Percentiles rank a stretch among this genome's conserved stretches.
Conservation (phyloP, 768 basidiomycete genomes). For the Leccinellum rugosiceps region DNA sequence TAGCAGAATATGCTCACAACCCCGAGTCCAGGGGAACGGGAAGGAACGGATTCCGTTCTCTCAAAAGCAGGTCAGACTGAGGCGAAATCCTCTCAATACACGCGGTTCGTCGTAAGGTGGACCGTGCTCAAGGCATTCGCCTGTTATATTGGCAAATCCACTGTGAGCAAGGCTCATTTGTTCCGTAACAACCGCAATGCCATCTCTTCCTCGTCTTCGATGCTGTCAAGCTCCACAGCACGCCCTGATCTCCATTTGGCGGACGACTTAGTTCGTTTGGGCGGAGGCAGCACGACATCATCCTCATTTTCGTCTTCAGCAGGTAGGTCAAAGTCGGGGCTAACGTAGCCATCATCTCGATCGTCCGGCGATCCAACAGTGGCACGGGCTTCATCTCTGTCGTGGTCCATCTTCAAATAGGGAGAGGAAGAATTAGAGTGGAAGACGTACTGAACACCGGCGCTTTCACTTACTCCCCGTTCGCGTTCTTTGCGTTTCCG, state of each 20-base stretch:
- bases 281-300: slow-evolving; percentile 24
- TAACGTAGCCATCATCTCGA: slow-evolving; percentile 69
- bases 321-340: slow-evolving; percentile 63
- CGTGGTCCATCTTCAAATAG: slow-evolving; percentile 21
- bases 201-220: slow-evolving; percentile 60
- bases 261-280: slow-evolving; percentile 32
- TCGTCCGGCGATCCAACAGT: slow-evolving; percentile 37
- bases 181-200: slow-evolving; percentile 57
- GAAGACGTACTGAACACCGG: neutral
- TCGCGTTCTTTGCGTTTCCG: slow-evolving; percentile 84
- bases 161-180: slow-evolving; percentile 17
- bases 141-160: neutral
- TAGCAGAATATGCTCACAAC: slow-evolving; percentile 13
- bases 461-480: slow-evolving; percentile 28
- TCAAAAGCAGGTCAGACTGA: neutral
- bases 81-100: slow-evolving; percentile 6
- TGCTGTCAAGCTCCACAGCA: slow-evolving; percentile 22
- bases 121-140: neutral
- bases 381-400: slow-evolving; percentile 23
- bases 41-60: neutral
- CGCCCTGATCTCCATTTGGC: slow-evolving; percentile 28
- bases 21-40: neutral
- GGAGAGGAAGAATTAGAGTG: neutral
- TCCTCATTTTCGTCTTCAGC: slow-evolving; percentile 37
- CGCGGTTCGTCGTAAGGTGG: neutral